Evolutionary conservation across 495 filamentous ascomycete species (phyloP).

Genomic region (Cladorrhinum samala): DNA sequence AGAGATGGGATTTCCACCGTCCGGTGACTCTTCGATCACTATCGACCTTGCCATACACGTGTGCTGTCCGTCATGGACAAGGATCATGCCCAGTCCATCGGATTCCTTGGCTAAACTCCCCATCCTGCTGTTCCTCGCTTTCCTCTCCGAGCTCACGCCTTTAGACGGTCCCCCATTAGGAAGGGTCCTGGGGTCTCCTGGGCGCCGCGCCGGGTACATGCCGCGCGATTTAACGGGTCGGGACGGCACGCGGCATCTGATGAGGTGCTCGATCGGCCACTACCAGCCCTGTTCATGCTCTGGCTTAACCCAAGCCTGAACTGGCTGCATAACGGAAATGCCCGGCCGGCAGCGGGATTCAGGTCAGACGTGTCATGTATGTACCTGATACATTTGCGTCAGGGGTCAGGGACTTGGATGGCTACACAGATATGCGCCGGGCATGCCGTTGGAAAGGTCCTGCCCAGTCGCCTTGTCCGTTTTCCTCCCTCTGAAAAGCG

Average conservation of each 20-base stretch:
- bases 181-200: background rate
- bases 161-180: background rate
- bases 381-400: too few species aligned
- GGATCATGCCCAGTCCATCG: background rate
- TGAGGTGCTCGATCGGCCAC: background rate
- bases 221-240: background rate
- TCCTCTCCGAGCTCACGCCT: background rate
- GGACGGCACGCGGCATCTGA: background rate
- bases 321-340: too few species aligned
- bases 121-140: background rate
- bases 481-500: too few species aligned
- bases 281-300: background rate
- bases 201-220: background rate
- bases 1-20: background rate
- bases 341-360: too few species aligned
- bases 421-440: too few species aligned
- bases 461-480: too few species aligned
- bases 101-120: background rate
- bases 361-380: too few species aligned
- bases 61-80: background rate
- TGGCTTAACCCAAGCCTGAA: background rate
- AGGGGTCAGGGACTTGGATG: too few species aligned
- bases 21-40: background rate
- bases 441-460: too few species aligned
- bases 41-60: background rate